phyloP scores from a whole-genome alignment of 352 stramenopile genomes.

The Pythium biforme region DNA sequence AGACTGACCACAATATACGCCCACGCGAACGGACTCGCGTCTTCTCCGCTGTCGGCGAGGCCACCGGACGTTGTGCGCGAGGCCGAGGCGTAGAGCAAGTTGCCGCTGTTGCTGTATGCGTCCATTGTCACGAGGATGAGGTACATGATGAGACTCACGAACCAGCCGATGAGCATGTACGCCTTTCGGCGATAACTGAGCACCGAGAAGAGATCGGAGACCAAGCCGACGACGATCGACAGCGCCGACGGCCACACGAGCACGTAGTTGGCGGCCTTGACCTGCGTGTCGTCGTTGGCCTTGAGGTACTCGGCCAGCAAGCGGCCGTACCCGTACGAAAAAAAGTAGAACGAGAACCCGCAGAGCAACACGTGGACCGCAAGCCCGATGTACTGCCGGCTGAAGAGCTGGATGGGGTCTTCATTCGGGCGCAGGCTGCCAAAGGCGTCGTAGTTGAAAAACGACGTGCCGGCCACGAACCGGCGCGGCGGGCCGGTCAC shows the following conservation, averaged over 20 bases:
- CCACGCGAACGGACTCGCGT: conserved; percentile 9
- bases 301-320: conserved; percentile 26
- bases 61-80: background rate
- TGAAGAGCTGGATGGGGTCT: conserved; percentile 20
- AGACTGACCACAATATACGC: conserved; percentile 22
- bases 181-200: conserved; percentile 66
- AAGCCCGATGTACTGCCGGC: conserved; percentile 21
- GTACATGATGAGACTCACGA: conserved; percentile 21
- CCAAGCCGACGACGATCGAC: conserved; percentile 64
- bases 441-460: conserved; percentile 38
- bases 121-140: conserved; percentile 18
- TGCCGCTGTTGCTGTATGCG: conserved; percentile 13
- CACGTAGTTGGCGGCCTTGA: conserved; percentile 25
- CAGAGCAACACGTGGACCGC: conserved; percentile 17
- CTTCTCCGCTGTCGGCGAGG: background rate
- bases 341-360: conserved; percentile 27
- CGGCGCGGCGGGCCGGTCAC: background rate
- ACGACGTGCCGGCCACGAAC: conserved; percentile 27
- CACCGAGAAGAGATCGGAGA: conserved; percentile 66
- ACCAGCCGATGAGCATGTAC: conserved; percentile 71
- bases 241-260: conserved; percentile 57
- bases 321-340: conserved; percentile 20
- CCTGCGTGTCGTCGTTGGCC: conserved; percentile 13
- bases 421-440: conserved; percentile 23
- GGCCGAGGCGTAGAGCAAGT: conserved; percentile 6